phyloP scores from a whole-genome alignment of 2,329 filamentous ascomycete species.

The Epichloe hybrida region DNA sequence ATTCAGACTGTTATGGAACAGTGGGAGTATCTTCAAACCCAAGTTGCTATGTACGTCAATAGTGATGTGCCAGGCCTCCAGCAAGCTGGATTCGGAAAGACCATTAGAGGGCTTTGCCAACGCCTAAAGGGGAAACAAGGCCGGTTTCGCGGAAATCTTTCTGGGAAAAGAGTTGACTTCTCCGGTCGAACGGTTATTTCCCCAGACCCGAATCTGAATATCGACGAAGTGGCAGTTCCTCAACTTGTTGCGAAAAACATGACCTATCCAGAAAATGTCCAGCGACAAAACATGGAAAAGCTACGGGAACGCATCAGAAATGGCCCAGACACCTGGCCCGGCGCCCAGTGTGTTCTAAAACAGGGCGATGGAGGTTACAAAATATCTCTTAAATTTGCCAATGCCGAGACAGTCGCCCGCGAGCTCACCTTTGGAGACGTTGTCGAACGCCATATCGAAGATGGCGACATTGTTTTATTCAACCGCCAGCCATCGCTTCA shows the following conservation, averaged over 20 bases:
- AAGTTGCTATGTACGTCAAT: constrained; percentile 97
- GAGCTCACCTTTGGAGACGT: constrained; percentile 71
- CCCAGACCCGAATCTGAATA: constrained; percentile 89
- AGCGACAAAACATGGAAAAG: constrained; percentile 74
- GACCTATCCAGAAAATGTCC: constrained; percentile 85
- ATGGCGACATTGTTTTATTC: constrained; percentile 92
- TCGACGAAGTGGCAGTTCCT: constrained; percentile 89
- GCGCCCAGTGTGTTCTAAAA: constrained; percentile 71
- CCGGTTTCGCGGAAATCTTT: constrained; percentile 90
- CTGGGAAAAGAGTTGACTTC: constrained; percentile 96
- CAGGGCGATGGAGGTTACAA: constrained; percentile 53
- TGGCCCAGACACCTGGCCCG: constrained; percentile 69
- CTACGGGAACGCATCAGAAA: constrained; percentile 60
- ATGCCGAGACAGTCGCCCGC: constrained; percentile 56
- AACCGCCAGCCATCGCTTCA: constrained; percentile 96
- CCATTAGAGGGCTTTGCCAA: constrained; percentile 87
- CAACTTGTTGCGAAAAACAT: constrained; percentile 87
- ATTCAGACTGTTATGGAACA: constrained; percentile 91
- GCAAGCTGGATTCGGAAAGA: constrained; percentile 74
- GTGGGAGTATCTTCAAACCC: constrained; percentile 92
- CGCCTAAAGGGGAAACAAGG: constrained; percentile 94
- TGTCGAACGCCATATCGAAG: constrained; percentile 88
- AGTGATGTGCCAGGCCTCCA: constrained; percentile 89
- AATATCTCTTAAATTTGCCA: constrained; percentile 61
- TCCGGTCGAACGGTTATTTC: constrained; percentile 96